A percentile compares a stretch with the other conserved stretches of the same genome.
These are phyloP conservation scores for Xanthoconium separans DNA, from an alignment of 1,284 basidiomycete genomes.

Conservation along the genomic window DNA sequence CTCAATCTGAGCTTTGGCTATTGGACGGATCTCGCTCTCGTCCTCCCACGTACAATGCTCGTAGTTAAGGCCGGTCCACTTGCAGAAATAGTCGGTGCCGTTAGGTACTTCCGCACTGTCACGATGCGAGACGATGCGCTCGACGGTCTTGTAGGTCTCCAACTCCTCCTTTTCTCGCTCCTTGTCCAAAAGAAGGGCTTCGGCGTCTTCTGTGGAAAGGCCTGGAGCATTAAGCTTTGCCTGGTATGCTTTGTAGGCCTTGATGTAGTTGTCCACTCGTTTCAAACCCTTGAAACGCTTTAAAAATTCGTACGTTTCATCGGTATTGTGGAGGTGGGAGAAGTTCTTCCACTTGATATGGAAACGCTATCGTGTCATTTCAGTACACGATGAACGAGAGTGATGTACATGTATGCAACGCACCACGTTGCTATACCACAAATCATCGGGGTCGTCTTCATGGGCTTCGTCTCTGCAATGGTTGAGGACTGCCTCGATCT, in stretches of 20 bases:
- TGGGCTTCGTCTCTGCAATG: constrained; percentile 82
- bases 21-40: constrained; percentile 75
- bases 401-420: not conserved
- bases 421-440: constrained; percentile 86
- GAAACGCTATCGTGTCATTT: constrained; percentile 63
- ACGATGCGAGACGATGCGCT: constrained; percentile 87
- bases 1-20: constrained; percentile 76
- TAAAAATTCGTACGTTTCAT: constrained; percentile 94
- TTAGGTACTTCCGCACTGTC: constrained; percentile 56
- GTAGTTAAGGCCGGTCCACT: constrained; percentile 96
- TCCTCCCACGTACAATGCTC: constrained; percentile 97
- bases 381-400: not conserved
- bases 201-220: constrained; percentile 85
- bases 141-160: constrained; percentile 90
- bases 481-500: constrained; percentile 85
- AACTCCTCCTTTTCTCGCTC: constrained; percentile 89
- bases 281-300: constrained; percentile 94
- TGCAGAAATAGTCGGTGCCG: constrained; percentile 91
- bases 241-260: constrained; percentile 76
- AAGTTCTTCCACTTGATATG: constrained; percentile 97
- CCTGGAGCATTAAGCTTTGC: constrained; percentile 66
- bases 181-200: constrained; percentile 86
- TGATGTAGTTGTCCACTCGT: constrained; percentile 99
- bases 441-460: constrained; percentile 72
- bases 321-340: constrained; percentile 94